These are phyloP conservation scores for Vigna angularis DNA, from an alignment of 306 rosid species.

Conservation along the genomic window DNA sequence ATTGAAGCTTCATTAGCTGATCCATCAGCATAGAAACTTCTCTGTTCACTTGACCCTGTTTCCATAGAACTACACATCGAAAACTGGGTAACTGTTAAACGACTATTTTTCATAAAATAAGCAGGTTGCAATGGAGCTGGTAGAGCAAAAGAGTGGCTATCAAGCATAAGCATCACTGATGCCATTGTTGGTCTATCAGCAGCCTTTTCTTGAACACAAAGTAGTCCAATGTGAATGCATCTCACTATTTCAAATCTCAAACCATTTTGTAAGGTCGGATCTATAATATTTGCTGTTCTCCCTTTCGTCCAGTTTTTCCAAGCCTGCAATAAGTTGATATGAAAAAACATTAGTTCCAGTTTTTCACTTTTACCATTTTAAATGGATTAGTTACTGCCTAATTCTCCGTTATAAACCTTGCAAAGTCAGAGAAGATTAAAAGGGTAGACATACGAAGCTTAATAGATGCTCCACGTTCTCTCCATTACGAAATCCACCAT, in stretches of 20 bases:
- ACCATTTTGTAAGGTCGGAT: conserved; percentile 36
- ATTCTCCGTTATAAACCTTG: neutral
- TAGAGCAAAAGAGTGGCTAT: conserved; percentile 40
- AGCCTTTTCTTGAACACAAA: conserved; percentile 61
- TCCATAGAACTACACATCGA: neutral
- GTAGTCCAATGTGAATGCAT: conserved; percentile 68
- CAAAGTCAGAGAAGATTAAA: neutral
- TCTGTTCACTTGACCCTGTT: neutral
- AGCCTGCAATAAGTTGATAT: conserved; percentile 41
- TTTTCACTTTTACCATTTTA: neutral
- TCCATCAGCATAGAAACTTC: neutral
- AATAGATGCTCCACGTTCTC: conserved; percentile 39
- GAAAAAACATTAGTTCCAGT: neutral
- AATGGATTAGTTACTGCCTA: neutral
- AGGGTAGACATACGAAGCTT: conserved; percentile 45
- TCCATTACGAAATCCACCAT: conserved; percentile 26
- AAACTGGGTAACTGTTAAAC: conserved; percentile 8
- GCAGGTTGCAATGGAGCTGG: conserved; percentile 41
- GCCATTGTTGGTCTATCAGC: conserved; percentile 60
- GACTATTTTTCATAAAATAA: conserved; percentile 11
- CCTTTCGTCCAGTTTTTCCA: conserved; percentile 68
- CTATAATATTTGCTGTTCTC: conserved; percentile 43
- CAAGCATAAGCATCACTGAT: conserved; percentile 52
- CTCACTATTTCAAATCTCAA: conserved; percentile 45
- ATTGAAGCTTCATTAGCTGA: conserved; percentile 37